Evolutionary conservation across 345 rosid species (phyloP), one percentile per base, ranked within the genome.

Genomic region (Arabidopsis thaliana): DNA sequence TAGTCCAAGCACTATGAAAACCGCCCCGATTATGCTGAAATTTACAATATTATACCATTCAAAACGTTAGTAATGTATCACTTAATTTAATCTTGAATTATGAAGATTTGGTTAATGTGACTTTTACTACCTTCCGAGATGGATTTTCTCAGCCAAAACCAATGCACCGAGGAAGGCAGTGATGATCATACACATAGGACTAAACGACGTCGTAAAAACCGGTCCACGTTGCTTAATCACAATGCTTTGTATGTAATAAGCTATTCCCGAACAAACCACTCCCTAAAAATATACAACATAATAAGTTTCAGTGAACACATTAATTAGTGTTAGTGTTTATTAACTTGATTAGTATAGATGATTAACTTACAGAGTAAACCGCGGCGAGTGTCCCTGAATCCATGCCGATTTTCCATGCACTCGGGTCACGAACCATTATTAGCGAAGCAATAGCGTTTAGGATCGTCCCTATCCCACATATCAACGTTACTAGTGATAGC

Each of bases 151-250:
- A 3, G 90, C 88, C 24, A 93, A 78, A 70, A 91, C 67, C 4
- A 89, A 25, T 8, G 89, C 78, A 2, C 96, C 94, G 0, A 93
- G 78, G 51, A 79, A 82, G 1, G 96, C 86, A 5, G 97, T 89
- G 78, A 89, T 87, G 67, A 94, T 86, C 97, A 89, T 91, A 75
- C 94, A 85, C 5, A 93, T 83, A 33, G 98, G 98, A 72, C 88
- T 87, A 55, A 91, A 93, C 23, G 97, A 79, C 6, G 98, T 88
- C 4, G 84, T 84, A 52, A 93, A 93, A 8, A 93, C 97, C 2
- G 97, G 98, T 3, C 98, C 98, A 72, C 83, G 71, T 67, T 86
- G 75, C 69, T 52, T 89, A 4, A 81, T 83, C 41, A 91, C 94
- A n/a, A 88, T 65, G 8, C 87, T 92, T 86, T 93, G 98, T 50